These are phyloP conservation scores for Exophiala sp. DNA, from an alignment of 2,329 filamentous ascomycete genomes.

Conservation along the genomic window DNA sequence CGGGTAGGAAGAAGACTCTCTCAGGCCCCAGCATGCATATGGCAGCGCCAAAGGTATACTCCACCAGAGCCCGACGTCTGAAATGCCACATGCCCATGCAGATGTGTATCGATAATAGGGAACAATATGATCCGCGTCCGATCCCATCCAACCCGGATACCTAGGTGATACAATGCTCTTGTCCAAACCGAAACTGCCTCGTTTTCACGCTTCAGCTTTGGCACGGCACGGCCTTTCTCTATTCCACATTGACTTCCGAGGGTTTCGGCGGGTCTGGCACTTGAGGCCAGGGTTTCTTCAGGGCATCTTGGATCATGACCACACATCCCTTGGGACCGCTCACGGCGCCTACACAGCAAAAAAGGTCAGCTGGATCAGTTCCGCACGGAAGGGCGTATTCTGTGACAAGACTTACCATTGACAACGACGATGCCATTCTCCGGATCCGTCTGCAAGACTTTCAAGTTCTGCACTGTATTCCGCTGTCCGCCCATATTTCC, in stretches of 20 bases:
- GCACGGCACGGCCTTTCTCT: constrained; percentile 15
- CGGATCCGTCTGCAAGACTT: constrained; percentile 79
- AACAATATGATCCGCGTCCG: too few relatives aligned
- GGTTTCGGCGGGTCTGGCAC: constrained; percentile 32
- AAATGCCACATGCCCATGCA: too few relatives aligned
- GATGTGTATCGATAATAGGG: too few relatives aligned
- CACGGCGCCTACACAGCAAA: constrained; percentile 54
- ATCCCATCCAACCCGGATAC: too few relatives aligned
- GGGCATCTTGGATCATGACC: constrained; percentile 80
- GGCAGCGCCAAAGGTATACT: too few relatives aligned
- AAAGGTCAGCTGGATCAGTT: constrained; percentile 2
- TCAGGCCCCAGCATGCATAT: too few relatives aligned
- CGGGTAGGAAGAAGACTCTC: too few relatives aligned
- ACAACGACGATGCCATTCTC: constrained; percentile 84
- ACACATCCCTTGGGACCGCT: constrained; percentile 81
- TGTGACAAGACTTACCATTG: constrained; percentile 53
- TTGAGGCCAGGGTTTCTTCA: constrained; percentile 73
- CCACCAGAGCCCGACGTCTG: too few relatives aligned
- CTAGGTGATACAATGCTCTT: too few relatives aligned
- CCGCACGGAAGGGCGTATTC: background rate
- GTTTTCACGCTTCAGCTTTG: constrained; percentile 12
- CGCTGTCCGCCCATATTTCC: constrained; percentile 88
- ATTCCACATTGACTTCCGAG: constrained; percentile 9
- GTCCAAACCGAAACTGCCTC: too few relatives aligned
- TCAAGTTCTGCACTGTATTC: constrained; percentile 86